Evolutionary conservation across 148 eudicot species (phyloP).

Genomic region (Oxyria digyna): DNA sequence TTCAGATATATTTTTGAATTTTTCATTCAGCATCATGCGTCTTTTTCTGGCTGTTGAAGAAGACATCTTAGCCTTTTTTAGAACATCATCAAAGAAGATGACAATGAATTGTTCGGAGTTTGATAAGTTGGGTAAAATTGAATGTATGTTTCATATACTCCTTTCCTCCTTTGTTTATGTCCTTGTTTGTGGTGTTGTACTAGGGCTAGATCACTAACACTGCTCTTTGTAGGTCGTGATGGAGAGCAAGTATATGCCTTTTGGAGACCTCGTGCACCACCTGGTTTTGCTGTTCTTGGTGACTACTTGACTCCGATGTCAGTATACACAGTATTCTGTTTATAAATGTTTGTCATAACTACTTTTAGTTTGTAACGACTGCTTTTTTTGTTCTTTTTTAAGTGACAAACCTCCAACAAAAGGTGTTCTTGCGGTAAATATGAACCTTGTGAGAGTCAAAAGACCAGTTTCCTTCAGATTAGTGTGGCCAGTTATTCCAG

Average conservation of each 20-base stretch:
- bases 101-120: slow-evolving; percentile 84
- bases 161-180: not conserved
- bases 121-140: slow-evolving; percentile 77
- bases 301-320: slow-evolving; percentile 90
- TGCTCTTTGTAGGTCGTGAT: slow-evolving; percentile 29
- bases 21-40: slow-evolving; percentile 84
- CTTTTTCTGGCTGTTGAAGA: slow-evolving; percentile 95
- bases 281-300: slow-evolving; percentile 93
- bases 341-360: not conserved
- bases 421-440: slow-evolving; percentile 83
- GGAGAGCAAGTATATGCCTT: slow-evolving; percentile 62
- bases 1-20: slow-evolving; percentile 93
- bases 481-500: slow-evolving; percentile 52
- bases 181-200: not conserved
- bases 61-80: slow-evolving; percentile 65
- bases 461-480: slow-evolving; percentile 71
- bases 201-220: not conserved
- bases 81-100: slow-evolving; percentile 71
- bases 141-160: slow-evolving; percentile 23
- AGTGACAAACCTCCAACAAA: slow-evolving; percentile 97
- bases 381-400: slow-evolving; percentile 9
- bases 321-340: slow-evolving; percentile 17
- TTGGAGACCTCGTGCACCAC: slow-evolving; percentile 98
- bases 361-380: not conserved
- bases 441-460: slow-evolving; percentile 71